phyloP scores from a whole-genome alignment of 1,139 yeast species.

The Suhomyces bolitotheri region DNA sequence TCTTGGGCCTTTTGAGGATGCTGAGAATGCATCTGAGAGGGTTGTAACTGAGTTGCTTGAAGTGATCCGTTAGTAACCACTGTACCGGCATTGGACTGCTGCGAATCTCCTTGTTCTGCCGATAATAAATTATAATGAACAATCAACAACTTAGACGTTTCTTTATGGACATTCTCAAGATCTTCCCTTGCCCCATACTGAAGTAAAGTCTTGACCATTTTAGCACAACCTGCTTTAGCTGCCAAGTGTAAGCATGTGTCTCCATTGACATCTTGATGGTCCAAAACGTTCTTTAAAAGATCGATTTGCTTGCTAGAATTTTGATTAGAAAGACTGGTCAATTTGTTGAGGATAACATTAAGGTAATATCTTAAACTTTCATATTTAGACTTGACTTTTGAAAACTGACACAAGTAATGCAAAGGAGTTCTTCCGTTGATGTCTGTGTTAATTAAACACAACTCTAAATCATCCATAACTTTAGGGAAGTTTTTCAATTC shows the following conservation, averaged over 20 bases:
- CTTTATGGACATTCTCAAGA: slow-evolving; percentile 41
- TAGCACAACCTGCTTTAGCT: slow-evolving; percentile 42
- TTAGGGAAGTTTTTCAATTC: slow-evolving; percentile 75
- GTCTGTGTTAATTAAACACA: slow-evolving; percentile 72
- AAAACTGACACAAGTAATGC: slow-evolving; percentile 68
- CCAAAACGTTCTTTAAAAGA: slow-evolving; percentile 59
- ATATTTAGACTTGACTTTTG: slow-evolving; percentile 51
- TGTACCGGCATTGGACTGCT: slow-evolving; percentile 11
- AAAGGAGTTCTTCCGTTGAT: slow-evolving; percentile 70
- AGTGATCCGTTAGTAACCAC: background rate
- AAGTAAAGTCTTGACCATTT: slow-evolving; percentile 41
- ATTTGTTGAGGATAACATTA: slow-evolving; percentile 39
- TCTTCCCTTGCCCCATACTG: slow-evolving; percentile 52
- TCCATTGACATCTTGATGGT: slow-evolving; percentile 69
- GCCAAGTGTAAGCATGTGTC: slow-evolving; percentile 71
- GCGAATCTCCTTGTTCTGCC: slow-evolving; percentile 6
- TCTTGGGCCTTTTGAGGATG: slow-evolving; percentile 1
- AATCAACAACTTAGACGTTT: slow-evolving; percentile 38
- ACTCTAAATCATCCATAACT: slow-evolving; percentile 67
- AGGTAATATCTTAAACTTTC: slow-evolving; percentile 45
- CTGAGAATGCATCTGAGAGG: slow-evolving; percentile 8
- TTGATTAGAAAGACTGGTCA: slow-evolving; percentile 33
- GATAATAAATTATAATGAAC: slow-evolving; percentile 28
- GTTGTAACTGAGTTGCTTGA: slow-evolving; percentile 7
- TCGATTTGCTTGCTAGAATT: slow-evolving; percentile 36